Evolutionary conservation across 345 rosid genomes (phyloP).

Genomic region (Salix caprea): DNA sequence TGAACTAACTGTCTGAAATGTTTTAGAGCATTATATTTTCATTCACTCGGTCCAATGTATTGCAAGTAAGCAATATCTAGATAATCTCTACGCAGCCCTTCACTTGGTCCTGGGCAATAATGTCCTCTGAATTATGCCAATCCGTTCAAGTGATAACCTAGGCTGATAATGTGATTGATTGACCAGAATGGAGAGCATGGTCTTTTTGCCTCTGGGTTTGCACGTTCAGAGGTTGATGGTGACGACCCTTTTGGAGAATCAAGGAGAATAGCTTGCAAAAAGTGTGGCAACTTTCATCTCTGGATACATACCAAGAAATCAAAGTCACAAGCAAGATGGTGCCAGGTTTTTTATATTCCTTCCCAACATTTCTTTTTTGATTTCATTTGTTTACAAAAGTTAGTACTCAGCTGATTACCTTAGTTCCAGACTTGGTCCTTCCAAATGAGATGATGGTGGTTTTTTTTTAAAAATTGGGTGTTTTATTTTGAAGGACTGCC

Average conservation of each 20-base stretch:
- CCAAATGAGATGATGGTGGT: background rate
- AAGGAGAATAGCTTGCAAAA: conserved; percentile 86
- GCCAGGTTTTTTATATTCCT: conserved; percentile 64
- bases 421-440: conserved; percentile 11
- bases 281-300: conserved; percentile 65
- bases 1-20: background rate
- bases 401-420: background rate
- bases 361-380: background rate
- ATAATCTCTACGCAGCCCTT: background rate
- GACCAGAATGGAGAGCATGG: conserved; percentile 53
- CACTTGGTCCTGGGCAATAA: background rate
- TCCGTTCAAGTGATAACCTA: conserved; percentile 13
- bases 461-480: conserved; percentile 9
- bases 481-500: conserved; percentile 67
- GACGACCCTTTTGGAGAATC: conserved; percentile 71
- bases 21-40: background rate
- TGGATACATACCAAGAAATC: conserved; percentile 72
- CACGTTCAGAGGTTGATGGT: conserved; percentile 51
- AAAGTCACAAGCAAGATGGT: conserved; percentile 96
- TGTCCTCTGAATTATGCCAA: background rate
- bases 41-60: background rate
- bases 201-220: conserved; percentile 57
- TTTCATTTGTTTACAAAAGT: background rate
- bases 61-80: background rate
- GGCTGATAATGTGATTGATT: conserved; percentile 21